Conservation (phyloP, 2,329 filamentous ascomycete species). For the Penicillium decumbens region DNA sequence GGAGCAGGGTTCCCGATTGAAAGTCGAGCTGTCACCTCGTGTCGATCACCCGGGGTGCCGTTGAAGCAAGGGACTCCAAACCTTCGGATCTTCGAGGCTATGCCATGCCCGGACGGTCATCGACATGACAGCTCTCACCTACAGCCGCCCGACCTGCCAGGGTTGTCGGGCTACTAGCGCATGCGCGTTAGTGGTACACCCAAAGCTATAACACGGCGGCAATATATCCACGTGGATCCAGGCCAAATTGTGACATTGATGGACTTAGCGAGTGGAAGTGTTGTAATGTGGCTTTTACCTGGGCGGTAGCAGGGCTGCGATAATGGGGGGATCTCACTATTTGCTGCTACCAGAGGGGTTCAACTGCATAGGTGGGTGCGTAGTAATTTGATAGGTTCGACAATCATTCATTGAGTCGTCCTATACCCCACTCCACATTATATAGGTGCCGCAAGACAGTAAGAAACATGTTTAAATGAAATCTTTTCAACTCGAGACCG, state of each 20-base stretch:
- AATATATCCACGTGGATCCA: neutral
- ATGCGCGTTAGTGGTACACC: neutral
- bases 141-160: neutral
- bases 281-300: neutral
- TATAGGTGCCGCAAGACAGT: neutral
- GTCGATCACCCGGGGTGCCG: neutral
- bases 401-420: neutral
- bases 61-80: neutral
- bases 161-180: neutral
- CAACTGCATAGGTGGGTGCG: neutral
- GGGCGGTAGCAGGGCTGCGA: neutral
- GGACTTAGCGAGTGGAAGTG: neutral
- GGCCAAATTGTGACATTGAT: neutral
- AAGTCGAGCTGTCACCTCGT: neutral
- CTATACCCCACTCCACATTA: constrained; percentile 1
- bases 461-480: neutral
- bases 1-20: neutral
- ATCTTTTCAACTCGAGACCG: constrained; percentile 2
- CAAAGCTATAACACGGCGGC: neutral
- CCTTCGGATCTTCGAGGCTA: neutral
- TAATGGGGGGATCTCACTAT: neutral
- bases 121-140: neutral
- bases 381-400: neutral
- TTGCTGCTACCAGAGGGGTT: neutral
- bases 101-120: neutral